phyloP scores from a whole-genome alignment of 2,329 filamentous ascomycete species.

The Fusarium odoratissimum region DNA sequence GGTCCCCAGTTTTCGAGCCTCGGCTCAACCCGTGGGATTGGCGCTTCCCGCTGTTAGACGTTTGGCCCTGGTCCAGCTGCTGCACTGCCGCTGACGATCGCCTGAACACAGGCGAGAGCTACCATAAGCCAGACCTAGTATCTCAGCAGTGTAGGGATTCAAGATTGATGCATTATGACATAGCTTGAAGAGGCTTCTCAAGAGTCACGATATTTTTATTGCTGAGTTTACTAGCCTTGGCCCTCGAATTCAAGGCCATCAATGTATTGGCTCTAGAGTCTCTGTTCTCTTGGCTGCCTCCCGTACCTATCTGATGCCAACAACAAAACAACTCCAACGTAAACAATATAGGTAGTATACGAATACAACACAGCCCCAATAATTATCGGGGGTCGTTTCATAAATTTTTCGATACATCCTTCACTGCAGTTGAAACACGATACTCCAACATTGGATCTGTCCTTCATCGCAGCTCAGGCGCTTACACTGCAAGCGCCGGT shows the following conservation, averaged over 20 bases:
- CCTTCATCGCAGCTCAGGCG: conserved; percentile 16
- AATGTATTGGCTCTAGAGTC: conserved; percentile 1
- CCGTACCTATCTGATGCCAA: neutral
- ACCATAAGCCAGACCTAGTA: neutral
- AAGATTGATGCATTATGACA: conserved; percentile 21
- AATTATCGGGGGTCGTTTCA: conserved; percentile 1
- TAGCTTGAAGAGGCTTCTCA: conserved; percentile 2
- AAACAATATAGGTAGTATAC: neutral
- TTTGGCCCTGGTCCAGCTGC: conserved; percentile 12
- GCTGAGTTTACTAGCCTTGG: neutral
- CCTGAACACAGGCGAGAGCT: conserved; percentile 26
- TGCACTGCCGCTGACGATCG: conserved; percentile 31
- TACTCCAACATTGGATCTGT: neutral
- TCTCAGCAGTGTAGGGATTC: conserved; percentile 38
- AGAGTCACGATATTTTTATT: neutral
- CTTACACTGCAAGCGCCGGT: conserved; percentile 33
- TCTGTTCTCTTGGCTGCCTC: conserved; percentile 33
- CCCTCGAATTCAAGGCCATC: neutral
- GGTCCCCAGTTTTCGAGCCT: conserved; percentile 9
- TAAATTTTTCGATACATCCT: neutral
- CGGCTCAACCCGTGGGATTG: conserved; percentile 33
- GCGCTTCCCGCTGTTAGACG: conserved; percentile 22
- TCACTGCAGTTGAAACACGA: conserved; percentile 13
- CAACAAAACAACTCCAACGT: neutral
- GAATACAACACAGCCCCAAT: neutral